These are phyloP conservation scores for Truncatella angustata DNA, from an alignment of 2,329 filamentous ascomycete species.

Conservation along the genomic window DNA sequence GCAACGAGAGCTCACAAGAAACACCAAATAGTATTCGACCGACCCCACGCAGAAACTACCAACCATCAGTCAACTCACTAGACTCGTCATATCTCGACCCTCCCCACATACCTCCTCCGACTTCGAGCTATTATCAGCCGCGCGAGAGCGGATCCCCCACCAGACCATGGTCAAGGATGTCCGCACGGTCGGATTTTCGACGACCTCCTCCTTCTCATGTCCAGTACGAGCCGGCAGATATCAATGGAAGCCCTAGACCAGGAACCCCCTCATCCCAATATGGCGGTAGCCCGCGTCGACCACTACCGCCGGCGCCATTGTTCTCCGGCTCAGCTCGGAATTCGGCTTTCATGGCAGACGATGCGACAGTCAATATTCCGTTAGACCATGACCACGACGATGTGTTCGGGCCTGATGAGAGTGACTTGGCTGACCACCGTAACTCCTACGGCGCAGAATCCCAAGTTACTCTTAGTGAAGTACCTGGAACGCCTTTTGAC, in stretches of 20 bases:
- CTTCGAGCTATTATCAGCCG: conserved; percentile 61
- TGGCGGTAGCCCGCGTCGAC: conserved; percentile 81
- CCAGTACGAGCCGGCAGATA: conserved; percentile 80
- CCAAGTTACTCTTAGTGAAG: conserved; percentile 54
- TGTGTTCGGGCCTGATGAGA: conserved; percentile 67
- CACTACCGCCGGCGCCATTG: conserved; percentile 83
- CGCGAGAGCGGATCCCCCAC: conserved; percentile 50
- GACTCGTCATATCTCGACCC: conserved; percentile 55
- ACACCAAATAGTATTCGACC: conserved; percentile 42
- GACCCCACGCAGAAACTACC: conserved; percentile 45
- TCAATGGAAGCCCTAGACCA: conserved; percentile 86
- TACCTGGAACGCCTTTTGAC: conserved; percentile 28
- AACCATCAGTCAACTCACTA: conserved; percentile 50
- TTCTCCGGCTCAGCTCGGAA: conserved; percentile 60
- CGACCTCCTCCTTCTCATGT: conserved; percentile 69
- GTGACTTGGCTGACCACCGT: conserved; percentile 53
- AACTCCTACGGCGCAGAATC: conserved; percentile 57
- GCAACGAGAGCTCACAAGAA: conserved; percentile 39
- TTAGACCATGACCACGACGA: conserved; percentile 64
- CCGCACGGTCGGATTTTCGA: conserved; percentile 58
- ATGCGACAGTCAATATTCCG: conserved; percentile 71
- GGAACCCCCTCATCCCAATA: conserved; percentile 89
- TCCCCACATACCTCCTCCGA: conserved; percentile 59
- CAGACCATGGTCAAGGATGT: conserved; percentile 51
- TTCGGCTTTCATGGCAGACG: conserved; percentile 58